Base-by-base conservation (phyloP, 2,329 filamentous ascomycete species). In the Pseudofabraea citricarpa region DNA sequence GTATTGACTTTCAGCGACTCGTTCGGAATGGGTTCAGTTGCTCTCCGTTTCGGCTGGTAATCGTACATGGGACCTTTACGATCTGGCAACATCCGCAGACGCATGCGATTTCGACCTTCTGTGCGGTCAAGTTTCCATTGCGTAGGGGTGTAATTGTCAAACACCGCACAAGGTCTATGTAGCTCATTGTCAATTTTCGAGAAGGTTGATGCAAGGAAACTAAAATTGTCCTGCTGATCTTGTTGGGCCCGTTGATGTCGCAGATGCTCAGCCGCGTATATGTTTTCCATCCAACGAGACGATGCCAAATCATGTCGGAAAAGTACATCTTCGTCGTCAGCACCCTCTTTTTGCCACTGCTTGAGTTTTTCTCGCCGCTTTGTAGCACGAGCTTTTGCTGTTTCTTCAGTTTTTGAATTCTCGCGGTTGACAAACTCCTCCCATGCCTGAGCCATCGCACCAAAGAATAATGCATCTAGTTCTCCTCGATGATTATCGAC, bases 81-180 rank as follows among this genome's bases (percentile, higher is more conserved):
- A 59, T 96, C 90, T 1, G 90, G 87, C 1, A 96, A 74, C 40
- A 95, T 78, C 21, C 93, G 81, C 56, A 95, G 74, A 13, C 94
- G 82, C 89, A 97, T 97, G 15, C 94, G 83, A 62, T 96, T 95
- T 9, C 90, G 83, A 9, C 93, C 91, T 68, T 98, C 93, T 0
- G 93, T 97, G 56, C 94, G 84, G 60, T 98, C 93, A 12, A 98
- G 77, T 56, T 91, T 90, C 91, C 91, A 98, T 62, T 86, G 94
- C 0, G 73, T 71, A 2, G 76, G 63, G 3, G 73, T 70, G 0
- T 75, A 70, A 27, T 84, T 78, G 40, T 85, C 81, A 47, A 95
- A 85, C 1, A 97, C 74, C 2, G 87, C 90, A 20, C 88, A 89
- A 2, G 90, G 87, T 16, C 90, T 80, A 50, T 77, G 78, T 44